Conservation (phyloP, 2,329 filamentous ascomycete species). For the Stachybotrys echinatus region DNA sequence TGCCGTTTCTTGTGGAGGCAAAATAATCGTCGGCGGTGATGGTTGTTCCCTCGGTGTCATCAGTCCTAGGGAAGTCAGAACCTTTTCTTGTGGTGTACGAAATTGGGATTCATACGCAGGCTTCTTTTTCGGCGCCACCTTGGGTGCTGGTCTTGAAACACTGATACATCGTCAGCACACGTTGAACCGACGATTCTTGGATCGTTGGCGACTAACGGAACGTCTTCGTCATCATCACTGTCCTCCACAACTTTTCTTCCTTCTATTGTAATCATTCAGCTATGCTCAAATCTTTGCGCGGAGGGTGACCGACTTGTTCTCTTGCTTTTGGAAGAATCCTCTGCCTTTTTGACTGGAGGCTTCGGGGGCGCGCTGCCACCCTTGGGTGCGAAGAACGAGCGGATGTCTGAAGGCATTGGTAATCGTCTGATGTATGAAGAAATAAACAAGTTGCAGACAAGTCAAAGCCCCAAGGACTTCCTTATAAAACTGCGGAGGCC, state of each 20-base stretch:
- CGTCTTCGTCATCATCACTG: conserved; percentile 68
- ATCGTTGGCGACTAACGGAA: conserved; percentile 6
- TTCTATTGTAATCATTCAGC: conserved; percentile 17
- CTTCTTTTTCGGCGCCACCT: conserved; percentile 49
- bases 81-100: too few relatives aligned
- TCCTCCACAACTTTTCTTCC: conserved; percentile 72
- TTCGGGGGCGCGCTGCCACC: conserved; percentile 51
- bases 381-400: conserved; percentile 83
- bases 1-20: conserved; percentile 37
- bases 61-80: conserved; percentile 22
- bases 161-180: neutral
- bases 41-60: conserved; percentile 40
- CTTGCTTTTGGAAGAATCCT: conserved; percentile 37
- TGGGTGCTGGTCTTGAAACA: conserved; percentile 49
- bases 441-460: conserved; percentile 1
- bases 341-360: conserved; percentile 38
- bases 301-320: conserved; percentile 35
- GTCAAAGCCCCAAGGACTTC: conserved; percentile 1
- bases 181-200: neutral
- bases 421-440: neutral
- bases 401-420: conserved; percentile 77
- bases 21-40: conserved; percentile 57
- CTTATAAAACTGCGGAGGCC: neutral
- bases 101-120: conserved; percentile 31
- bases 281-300: neutral